phyloP scores from a whole-genome alignment of 805 yeast genomes.

The Myxozyma geophila region DNA sequence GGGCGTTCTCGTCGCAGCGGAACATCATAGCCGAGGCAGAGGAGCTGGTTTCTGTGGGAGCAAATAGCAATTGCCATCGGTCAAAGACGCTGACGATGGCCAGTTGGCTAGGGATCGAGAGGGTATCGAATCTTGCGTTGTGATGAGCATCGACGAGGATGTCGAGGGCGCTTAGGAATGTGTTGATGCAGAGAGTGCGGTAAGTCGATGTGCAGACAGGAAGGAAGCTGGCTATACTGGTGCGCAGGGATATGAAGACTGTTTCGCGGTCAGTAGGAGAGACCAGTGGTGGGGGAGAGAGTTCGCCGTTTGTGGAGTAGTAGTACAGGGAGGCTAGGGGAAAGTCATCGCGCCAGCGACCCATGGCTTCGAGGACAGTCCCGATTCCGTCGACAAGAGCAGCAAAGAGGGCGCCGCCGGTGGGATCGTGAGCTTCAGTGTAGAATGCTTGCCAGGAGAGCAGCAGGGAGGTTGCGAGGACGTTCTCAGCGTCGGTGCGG shows the following conservation, averaged over 20 bases:
- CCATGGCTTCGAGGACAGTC: constrained; percentile 24
- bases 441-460: constrained; percentile 28
- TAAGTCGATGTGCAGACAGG: neutral
- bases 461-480: constrained; percentile 19
- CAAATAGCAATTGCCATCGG: constrained; percentile 27
- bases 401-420: constrained; percentile 20
- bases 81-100: constrained; percentile 8
- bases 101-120: constrained; percentile 6
- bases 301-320: constrained; percentile 3
- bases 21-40: constrained; percentile 1
- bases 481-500: constrained; percentile 17
- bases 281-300: constrained; percentile 12
- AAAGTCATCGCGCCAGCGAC: constrained; percentile 25
- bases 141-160: neutral
- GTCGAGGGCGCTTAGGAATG: constrained; percentile 5
- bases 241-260: constrained; percentile 4
- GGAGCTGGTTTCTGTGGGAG: constrained; percentile 11
- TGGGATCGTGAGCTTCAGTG: constrained; percentile 28
- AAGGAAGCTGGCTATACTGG: neutral
- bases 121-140: constrained; percentile 3
- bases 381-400: constrained; percentile 16
- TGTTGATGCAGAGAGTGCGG: constrained; percentile 5
- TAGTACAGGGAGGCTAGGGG: constrained; percentile 22
- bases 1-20: constrained; percentile 11
- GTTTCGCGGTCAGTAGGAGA: neutral